Percentiles rank a stretch among this genome's conserved stretches.
Conservation (phyloP, 2,329 filamentous ascomycete genomes). For the Claviceps sp. region DNA sequence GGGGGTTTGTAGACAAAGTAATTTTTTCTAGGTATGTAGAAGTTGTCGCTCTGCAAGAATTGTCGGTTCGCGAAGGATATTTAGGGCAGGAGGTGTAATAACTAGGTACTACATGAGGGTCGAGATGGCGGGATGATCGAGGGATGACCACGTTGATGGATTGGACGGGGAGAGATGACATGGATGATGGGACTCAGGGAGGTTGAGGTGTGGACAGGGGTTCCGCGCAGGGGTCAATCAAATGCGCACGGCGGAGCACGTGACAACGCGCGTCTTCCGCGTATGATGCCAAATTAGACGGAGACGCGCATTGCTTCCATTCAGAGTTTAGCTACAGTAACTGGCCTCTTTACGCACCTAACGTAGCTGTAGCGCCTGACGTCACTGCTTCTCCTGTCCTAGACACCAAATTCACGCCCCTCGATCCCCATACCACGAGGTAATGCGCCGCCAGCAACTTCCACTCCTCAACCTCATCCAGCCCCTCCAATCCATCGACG, state of each 20-base stretch:
- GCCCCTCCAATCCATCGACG: constrained; percentile 65
- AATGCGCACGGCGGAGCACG: background rate
- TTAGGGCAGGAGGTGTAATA: background rate
- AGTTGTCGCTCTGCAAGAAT: background rate
- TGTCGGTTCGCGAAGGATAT: background rate
- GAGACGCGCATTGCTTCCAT: too few relatives aligned
- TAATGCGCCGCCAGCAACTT: constrained; percentile 78
- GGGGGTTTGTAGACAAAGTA: too few relatives aligned
- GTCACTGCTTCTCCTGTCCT: too few relatives aligned
- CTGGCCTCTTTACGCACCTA: too few relatives aligned
- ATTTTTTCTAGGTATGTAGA: background rate
- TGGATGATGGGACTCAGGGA: too few relatives aligned
- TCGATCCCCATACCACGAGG: constrained; percentile 79
- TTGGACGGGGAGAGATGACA: background rate
- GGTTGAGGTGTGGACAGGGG: background rate
- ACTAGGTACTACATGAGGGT: background rate
- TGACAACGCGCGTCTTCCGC: background rate
- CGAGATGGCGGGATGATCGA: background rate
- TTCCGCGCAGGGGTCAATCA: too few relatives aligned
- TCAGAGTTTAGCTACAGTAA: too few relatives aligned
- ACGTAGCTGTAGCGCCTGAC: too few relatives aligned
- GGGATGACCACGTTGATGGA: background rate
- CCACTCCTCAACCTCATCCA: constrained; percentile 96
- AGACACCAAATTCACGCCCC: constrained; percentile 15
- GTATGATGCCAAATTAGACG: too few relatives aligned